Conservation (phyloP, 768 basidiomycete genomes). For the Lactarius evosmus region DNA sequence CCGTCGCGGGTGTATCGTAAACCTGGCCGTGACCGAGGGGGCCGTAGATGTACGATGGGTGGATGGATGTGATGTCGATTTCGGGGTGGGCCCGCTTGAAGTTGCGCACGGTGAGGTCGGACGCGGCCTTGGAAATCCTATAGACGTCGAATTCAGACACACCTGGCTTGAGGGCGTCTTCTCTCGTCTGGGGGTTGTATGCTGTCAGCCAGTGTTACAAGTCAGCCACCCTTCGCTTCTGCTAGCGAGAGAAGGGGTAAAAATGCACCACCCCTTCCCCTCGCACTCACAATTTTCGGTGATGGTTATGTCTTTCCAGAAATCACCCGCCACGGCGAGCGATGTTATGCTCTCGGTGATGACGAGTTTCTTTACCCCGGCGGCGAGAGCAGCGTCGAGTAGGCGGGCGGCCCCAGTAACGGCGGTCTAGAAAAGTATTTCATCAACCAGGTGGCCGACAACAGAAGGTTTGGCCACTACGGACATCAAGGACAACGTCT, state of each 20-base stretch:
- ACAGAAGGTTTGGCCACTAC: neutral
- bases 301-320: slow-evolving; percentile 6
- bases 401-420: slow-evolving; percentile 22
- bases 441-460: neutral
- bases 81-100: slow-evolving; percentile 32
- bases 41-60: slow-evolving; percentile 36
- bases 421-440: slow-evolving; percentile 10
- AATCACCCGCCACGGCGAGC: neutral
- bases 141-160: slow-evolving; percentile 35
- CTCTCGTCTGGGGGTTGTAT: slow-evolving; percentile 36
- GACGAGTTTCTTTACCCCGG: slow-evolving; percentile 18
- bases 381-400: slow-evolving; percentile 16
- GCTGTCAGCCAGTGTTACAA: slow-evolving; percentile 28
- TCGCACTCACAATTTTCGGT: slow-evolving; percentile 10
- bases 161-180: slow-evolving; percentile 33
- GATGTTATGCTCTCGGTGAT: slow-evolving; percentile 18
- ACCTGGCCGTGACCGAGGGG: slow-evolving; percentile 29
- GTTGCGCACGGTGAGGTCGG: slow-evolving; percentile 31
- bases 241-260: neutral
- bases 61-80: slow-evolving; percentile 32
- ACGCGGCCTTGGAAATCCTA: slow-evolving; percentile 37
- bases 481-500: slow-evolving; percentile 22
- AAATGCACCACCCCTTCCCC: neutral
- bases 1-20: slow-evolving; percentile 19
- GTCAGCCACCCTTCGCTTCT: neutral